These are phyloP conservation scores for Colletotrichum navitas DNA, from an alignment of 2,329 filamentous ascomycete species.

Conservation along the genomic window DNA sequence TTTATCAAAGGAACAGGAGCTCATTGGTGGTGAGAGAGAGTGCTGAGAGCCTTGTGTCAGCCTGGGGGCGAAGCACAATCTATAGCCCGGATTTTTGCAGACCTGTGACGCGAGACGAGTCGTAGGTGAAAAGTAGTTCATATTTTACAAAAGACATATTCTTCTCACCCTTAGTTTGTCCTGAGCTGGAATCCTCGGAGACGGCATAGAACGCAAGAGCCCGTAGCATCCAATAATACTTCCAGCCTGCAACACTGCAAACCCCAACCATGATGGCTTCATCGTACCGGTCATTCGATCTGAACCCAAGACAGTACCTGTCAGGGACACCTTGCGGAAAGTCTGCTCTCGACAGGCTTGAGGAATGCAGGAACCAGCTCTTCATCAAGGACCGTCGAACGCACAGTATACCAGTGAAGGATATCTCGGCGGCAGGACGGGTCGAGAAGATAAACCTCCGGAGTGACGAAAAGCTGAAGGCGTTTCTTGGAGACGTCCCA, in stretches of 20 bases:
- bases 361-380: background rate
- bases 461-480: background rate
- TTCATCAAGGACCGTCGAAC: background rate
- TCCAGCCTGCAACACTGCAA: background rate
- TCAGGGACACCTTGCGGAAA: background rate
- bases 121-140: background rate
- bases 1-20: background rate
- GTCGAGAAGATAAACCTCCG: background rate
- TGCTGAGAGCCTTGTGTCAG: background rate
- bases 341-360: background rate
- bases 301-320: background rate
- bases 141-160: background rate
- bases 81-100: accelerated
- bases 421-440: background rate
- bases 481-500: background rate
- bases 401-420: slow-evolving; percentile 4
- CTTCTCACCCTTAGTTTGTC: background rate
- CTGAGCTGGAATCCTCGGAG: background rate
- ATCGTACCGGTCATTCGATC: background rate
- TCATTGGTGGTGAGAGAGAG: background rate
- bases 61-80: background rate
- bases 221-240: too few species aligned
- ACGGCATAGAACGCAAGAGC: background rate
- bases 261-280: background rate
- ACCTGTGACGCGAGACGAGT: background rate